Base-by-base conservation (phyloP, 2,329 filamentous ascomycete species). In the Aspergillus sp. region DNA sequence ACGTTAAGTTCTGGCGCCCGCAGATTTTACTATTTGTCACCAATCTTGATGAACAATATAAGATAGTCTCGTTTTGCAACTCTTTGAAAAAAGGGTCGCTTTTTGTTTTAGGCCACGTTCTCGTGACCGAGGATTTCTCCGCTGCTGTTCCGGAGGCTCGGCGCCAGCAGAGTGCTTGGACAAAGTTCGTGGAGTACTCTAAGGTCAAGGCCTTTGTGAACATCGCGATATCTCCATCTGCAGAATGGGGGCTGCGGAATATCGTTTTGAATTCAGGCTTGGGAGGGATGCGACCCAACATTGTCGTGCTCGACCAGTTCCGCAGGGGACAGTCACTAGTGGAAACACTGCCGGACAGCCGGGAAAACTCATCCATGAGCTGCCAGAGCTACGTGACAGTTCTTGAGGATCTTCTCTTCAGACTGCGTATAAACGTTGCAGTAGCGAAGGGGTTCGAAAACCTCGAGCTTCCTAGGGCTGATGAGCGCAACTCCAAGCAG, bases 1-100 rank as follows among this genome's bases (percentile, higher is more conserved):
- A 94, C 61, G 89, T 94, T 65, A 94, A 94, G 60, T 94, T 94
- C 63, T 94, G 89, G 88, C 78, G 88, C 44, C 88, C 88, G 0
- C 88, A 94, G 54, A 90, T 94, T 39, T 78, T 94, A 42, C 74
- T 94, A 0, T 79, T 94, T 45, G 81, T 93, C 53, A 93, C 91
- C 60, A 81, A 93, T 57, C 85, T 88, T 3, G 78, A 88, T n/a
- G 78, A 78, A 4, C 86, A 93, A 61, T 88, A 86, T 45, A 83
- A 86, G 38, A 76, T 94, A 36, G 91, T 94, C 2, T 86, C 90
- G 49, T 94, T 94, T 56, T 94, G 88, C 68, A 94, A 94, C 63
- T 89, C 87, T 0, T 71, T 94, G 63, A 94, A 94, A 63, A 94
- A 94, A 59, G 89, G 88, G 0, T 83, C 82, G 0, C 66, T 94